These are phyloP conservation scores for Heliosperma pusillum DNA, from an alignment of 148 eudicot genomes.

Conservation along the genomic window DNA sequence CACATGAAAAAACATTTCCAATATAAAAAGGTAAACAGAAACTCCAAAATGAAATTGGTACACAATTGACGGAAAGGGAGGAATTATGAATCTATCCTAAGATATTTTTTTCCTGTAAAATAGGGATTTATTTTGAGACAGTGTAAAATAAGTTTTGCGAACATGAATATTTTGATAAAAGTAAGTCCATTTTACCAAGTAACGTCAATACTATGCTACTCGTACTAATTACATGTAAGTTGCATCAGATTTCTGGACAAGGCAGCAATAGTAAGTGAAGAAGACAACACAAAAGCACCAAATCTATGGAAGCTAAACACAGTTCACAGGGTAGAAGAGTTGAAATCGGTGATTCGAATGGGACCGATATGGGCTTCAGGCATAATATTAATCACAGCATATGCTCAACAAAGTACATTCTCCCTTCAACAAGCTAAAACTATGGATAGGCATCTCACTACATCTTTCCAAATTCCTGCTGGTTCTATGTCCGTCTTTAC, in stretches of 20 bases:
- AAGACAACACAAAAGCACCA: conserved; percentile 41
- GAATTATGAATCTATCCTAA: too few relatives aligned
- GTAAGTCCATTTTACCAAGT: too few relatives aligned
- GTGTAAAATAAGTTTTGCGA: too few relatives aligned
- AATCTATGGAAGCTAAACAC: conserved; percentile 73
- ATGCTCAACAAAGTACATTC: conserved; percentile 79
- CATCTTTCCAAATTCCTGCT: conserved; percentile 63
- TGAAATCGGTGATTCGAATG: conserved; percentile 78
- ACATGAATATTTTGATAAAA: too few relatives aligned
- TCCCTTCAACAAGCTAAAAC: conserved; percentile 87
- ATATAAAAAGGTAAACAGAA: too few relatives aligned
- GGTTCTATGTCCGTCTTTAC: conserved; percentile 92
- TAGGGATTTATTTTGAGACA: too few relatives aligned
- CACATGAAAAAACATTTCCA: too few relatives aligned
- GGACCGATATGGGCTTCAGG: conserved; percentile 94
- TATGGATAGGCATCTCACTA: conserved; percentile 64
- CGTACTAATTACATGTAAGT: not conserved
- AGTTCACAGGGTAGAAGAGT: conserved; percentile 75
- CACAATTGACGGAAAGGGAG: too few relatives aligned
- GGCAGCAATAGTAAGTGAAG: conserved; percentile 66
- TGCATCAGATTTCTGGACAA: conserved; percentile 73
- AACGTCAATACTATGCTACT: too few relatives aligned
- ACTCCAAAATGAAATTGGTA: too few relatives aligned
- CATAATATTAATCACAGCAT: conserved; percentile 73
- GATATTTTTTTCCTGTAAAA: too few relatives aligned